Evolutionary conservation across 176 grass and related monocot species (phyloP), one percentile per base, ranked within the genome.

Genomic region (Olyra latifolia): DNA sequence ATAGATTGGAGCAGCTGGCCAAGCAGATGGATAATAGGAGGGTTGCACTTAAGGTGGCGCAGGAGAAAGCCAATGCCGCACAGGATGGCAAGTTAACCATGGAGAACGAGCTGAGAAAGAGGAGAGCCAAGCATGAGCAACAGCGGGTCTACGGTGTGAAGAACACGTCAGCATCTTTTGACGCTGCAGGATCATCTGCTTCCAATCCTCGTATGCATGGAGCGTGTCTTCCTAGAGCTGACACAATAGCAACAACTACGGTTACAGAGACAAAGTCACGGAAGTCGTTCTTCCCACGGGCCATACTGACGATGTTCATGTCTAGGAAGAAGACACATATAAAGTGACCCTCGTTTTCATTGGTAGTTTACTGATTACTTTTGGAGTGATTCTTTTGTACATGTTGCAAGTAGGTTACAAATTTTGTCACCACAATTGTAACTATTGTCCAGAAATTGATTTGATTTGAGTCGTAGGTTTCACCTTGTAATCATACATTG

Each of bases 261-360:
- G 57, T 23, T 20, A 29, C 63, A 65, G 80, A 77, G 10, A 32
- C 77, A 8, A 91, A 71, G 71, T 4, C 58, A 7, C 84, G 82
- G 1, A 89, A 86, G 54, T 91, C 87, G 0, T 84, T 86, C 44
- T 90, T 94, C 61, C 84, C 94, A 32, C 74, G 84, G 44, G 74
- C 87, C 75, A 58, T 94, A 66, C 70, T 75, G 45, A 42, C 76
- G 8, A 86, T 91, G 79, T 91, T 94, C 35, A 82, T 84, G 65
- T 83, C 70, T 45, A 91, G 55, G 84, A 94, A 86, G 82, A 97
- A 97, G 78, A 78, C 83, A 16, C 89, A 90, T 74, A 76, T 78
- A 9, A 90, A 84, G 60, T 80, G 80, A 48, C 3, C 59, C 7
- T 62, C 39, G 0, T 72, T 83, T 53, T 3, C 12, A 22, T n/a